Conservation (phyloP, 2,329 filamentous ascomycete genomes). For the Aspergillus aculeatinus region DNA sequence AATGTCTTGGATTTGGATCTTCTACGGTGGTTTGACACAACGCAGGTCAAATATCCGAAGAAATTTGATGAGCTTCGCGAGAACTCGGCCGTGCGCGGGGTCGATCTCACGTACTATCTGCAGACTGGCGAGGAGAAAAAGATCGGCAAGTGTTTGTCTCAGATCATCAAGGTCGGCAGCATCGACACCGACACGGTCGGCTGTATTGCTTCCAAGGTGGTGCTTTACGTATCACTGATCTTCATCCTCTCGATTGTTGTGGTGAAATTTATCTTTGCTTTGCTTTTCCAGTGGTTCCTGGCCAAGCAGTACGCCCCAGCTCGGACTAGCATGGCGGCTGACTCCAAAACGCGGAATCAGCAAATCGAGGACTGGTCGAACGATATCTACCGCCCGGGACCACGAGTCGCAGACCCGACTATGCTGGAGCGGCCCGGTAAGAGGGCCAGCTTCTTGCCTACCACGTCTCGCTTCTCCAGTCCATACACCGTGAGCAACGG, state of each 20-base stretch:
- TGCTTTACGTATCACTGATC: conserved; percentile 87
- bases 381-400: conserved; percentile 91
- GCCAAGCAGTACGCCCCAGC: conserved; percentile 78
- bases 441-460: conserved; percentile 84
- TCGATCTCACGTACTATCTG: conserved; percentile 86
- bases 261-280: conserved; percentile 81
- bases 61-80: conserved; percentile 78
- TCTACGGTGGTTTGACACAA: conserved; percentile 83
- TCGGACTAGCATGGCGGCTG: conserved; percentile 78
- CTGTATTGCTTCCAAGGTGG: conserved; percentile 95
- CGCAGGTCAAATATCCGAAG: conserved; percentile 71
- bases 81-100: conserved; percentile 70
- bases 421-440: conserved; percentile 73
- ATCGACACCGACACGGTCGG: conserved; percentile 95
- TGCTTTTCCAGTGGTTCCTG: conserved; percentile 96
- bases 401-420: conserved; percentile 73
- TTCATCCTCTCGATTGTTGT: conserved; percentile 89
- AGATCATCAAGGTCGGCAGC: conserved; percentile 93
- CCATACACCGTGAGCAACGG: conserved; percentile 74
- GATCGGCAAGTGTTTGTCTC: conserved; percentile 80
- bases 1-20: conserved; percentile 89
- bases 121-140: conserved; percentile 76
- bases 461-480: conserved; percentile 90
- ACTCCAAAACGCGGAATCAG: conserved; percentile 79
- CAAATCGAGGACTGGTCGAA: conserved; percentile 98